Conservation (phyloP, 2,329 filamentous ascomycete species). For the Xylogone sp. region DNA sequence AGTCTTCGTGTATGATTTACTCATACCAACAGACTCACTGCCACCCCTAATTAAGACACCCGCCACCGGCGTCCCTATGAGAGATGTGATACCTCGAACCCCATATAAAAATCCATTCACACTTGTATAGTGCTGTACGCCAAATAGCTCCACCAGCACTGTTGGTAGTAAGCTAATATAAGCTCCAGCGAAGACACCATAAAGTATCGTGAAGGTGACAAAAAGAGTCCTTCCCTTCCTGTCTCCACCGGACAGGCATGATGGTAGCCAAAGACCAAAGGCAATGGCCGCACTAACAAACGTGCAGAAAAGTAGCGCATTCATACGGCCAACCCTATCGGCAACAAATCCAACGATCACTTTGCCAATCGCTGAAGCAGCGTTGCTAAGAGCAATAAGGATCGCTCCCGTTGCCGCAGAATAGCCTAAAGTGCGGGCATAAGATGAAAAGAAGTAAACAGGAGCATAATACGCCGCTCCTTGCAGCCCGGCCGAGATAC, state of each 20-base stretch:
- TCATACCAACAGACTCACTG: slow-evolving; percentile 39
- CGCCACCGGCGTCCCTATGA: slow-evolving; percentile 17
- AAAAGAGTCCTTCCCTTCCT: slow-evolving; percentile 19
- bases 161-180: slow-evolving; percentile 37
- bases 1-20: neutral
- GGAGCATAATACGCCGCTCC: slow-evolving; percentile 35
- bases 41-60: slow-evolving; percentile 25
- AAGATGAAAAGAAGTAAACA: slow-evolving; percentile 34
- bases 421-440: slow-evolving; percentile 34
- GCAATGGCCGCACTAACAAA: slow-evolving; percentile 24
- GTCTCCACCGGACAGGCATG: slow-evolving; percentile 3
- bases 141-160: slow-evolving; percentile 17
- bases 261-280: slow-evolving; percentile 26
- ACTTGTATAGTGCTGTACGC: slow-evolving; percentile 16
- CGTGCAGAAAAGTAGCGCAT: slow-evolving; percentile 31
- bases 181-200: slow-evolving; percentile 34
- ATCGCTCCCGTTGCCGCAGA: slow-evolving; percentile 30
- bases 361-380: slow-evolving; percentile 34
- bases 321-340: slow-evolving; percentile 34
- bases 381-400: slow-evolving; percentile 36
- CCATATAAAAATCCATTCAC: slow-evolving; percentile 21
- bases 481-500: slow-evolving; percentile 31
- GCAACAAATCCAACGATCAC: slow-evolving; percentile 34
- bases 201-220: slow-evolving; percentile 29
- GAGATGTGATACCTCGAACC: slow-evolving; percentile 17